Conservation (phyloP, 495 filamentous ascomycete species). For the Pyrenula massariospora region DNA sequence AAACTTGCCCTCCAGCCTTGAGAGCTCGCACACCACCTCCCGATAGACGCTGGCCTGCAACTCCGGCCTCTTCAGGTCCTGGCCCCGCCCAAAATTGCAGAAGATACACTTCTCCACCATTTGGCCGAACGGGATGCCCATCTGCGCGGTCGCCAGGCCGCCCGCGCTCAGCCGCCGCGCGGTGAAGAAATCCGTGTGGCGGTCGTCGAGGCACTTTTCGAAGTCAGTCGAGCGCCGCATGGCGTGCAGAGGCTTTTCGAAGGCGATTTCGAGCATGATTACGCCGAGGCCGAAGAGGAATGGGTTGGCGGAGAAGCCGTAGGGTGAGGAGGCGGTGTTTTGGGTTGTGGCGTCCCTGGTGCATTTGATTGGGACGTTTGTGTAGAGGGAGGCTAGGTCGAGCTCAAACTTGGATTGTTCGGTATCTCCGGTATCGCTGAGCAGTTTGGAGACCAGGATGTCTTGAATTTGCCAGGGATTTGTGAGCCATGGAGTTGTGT, state of each 20-base stretch:
- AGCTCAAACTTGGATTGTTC: constrained; percentile 1
- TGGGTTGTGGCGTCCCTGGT: constrained; percentile 1
- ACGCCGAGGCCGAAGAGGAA: constrained; percentile 18
- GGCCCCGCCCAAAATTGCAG: constrained; percentile 23
- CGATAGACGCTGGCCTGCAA: constrained; percentile 19
- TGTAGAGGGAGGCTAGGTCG: background rate
- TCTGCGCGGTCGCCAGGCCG: background rate
- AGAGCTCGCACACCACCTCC: constrained; percentile 24
- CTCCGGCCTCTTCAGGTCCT: constrained; percentile 14
- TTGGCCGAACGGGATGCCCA: constrained; percentile 8
- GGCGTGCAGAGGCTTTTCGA: constrained; percentile 7
- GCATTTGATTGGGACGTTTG: constrained; percentile 12
- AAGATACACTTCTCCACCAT: constrained; percentile 22
- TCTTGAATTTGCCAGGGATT: constrained; percentile 19
- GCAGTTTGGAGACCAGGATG: constrained; percentile 14
- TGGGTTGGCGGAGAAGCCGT: constrained; percentile 7
- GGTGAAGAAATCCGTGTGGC: constrained; percentile 15
- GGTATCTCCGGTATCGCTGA: background rate
- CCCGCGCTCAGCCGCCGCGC: constrained; percentile 12
- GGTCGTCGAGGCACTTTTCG: constrained; percentile 4
- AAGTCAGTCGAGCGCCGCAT: constrained; percentile 7
- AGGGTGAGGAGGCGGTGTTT: background rate
- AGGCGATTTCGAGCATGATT: constrained; percentile 17
- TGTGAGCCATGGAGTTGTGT: constrained; percentile 21
- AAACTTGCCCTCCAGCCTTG: constrained; percentile 1